Percentiles rank a stretch among this genome's conserved stretches.
phyloP scores from a whole-genome alignment of 163 green algal species.

The Chloromonas sp. region DNA sequence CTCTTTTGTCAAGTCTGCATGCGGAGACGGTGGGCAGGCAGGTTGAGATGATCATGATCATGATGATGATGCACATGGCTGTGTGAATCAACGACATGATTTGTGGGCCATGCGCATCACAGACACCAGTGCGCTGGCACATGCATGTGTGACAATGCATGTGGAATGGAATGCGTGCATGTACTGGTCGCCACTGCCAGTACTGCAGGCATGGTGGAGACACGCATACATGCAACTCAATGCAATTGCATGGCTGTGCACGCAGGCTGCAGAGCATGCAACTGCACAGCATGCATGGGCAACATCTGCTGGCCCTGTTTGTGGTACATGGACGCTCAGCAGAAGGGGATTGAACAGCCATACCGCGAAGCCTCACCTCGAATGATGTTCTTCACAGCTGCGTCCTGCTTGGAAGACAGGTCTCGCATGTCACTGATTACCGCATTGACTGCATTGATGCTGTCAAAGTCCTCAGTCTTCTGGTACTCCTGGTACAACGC shows the following conservation, averaged over 20 bases:
- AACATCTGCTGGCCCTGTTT: too few species aligned
- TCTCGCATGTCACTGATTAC: neutral
- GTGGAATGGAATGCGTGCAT: too few species aligned
- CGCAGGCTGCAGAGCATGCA: too few species aligned
- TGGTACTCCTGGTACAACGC: constrained; percentile 16
- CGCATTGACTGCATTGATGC: neutral
- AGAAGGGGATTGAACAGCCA: too few species aligned
- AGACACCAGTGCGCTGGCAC: too few species aligned
- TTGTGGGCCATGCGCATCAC: neutral
- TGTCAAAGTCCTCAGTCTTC: constrained; percentile 18
- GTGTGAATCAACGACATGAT: neutral
- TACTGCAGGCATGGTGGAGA: too few species aligned
- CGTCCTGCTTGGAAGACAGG: neutral
- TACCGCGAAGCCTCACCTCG: neutral
- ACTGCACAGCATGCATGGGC: too few species aligned
- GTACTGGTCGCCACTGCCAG: too few species aligned
- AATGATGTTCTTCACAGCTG: constrained; percentile 10
- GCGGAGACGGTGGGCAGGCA: neutral
- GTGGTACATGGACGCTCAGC: too few species aligned
- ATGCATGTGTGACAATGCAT: too few species aligned
- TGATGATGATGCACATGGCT: neutral
- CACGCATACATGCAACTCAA: too few species aligned
- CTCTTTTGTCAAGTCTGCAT: constrained; percentile 15
- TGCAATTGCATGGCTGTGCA: too few species aligned
- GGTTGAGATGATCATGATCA: neutral